phyloP scores from a whole-genome alignment of 306 rosid genomes.

The Betula pendula region DNA sequence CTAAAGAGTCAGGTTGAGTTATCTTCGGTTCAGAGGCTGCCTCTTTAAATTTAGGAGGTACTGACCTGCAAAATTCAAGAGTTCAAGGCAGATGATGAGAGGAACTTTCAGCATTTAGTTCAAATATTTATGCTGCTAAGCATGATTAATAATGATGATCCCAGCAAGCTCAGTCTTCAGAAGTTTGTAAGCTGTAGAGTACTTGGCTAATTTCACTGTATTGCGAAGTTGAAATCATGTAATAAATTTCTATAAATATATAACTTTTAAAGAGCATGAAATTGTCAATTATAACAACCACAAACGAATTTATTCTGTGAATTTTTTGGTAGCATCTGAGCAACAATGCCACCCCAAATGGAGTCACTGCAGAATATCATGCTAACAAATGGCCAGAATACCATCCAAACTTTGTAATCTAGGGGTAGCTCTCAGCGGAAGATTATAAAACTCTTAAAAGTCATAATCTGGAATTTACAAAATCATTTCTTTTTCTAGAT shows the following conservation, averaged over 20 bases:
- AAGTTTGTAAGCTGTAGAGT: neutral
- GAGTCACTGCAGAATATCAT: neutral
- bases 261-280: neutral
- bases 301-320: neutral
- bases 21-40: slow-evolving; percentile 37
- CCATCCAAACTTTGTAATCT: neutral
- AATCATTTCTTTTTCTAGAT: neutral
- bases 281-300: neutral
- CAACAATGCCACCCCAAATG: neutral
- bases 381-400: neutral
- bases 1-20: slow-evolving; percentile 32
- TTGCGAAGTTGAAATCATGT: neutral
- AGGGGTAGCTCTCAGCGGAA: neutral
- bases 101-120: slow-evolving; percentile 21
- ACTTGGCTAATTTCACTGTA: neutral
- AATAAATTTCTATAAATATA: slow-evolving; percentile 15
- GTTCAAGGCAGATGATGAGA: slow-evolving; percentile 12
- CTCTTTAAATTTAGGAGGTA: slow-evolving; percentile 42
- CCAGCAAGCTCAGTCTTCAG: neutral
- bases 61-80: slow-evolving; percentile 45
- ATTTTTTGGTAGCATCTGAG: neutral
- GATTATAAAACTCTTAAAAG: neutral
- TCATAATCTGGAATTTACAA: neutral
- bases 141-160: slow-evolving; percentile 21
- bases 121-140: slow-evolving; percentile 12